Percentiles rank a stretch among this genome's conserved stretches.
These are phyloP conservation scores for Exophiala calicioides DNA, from an alignment of 2,329 filamentous ascomycete species.

Conservation along the genomic window DNA sequence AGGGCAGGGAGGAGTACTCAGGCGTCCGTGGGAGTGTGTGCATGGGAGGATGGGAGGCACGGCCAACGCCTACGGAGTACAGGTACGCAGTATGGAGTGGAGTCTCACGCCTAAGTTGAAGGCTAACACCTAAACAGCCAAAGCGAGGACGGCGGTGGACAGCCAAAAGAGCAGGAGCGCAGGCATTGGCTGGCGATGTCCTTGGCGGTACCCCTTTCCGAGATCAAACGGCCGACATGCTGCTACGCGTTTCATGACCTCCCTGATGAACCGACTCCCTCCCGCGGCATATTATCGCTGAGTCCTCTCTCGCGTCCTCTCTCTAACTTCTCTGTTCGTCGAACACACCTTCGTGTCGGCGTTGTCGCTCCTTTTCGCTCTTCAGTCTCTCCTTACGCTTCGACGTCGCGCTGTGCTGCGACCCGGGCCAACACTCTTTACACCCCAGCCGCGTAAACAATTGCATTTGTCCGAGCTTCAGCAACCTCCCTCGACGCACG, in stretches of 20 bases:
- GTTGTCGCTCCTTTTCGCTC: constrained; percentile 20
- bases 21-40: too few relatives aligned
- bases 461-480: constrained; percentile 16
- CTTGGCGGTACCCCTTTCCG: constrained; percentile 20
- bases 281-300: too few relatives aligned
- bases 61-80: too few relatives aligned
- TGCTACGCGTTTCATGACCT: constrained; percentile 20
- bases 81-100: too few relatives aligned
- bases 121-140: too few relatives aligned
- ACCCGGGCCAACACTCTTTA: constrained; percentile 16
- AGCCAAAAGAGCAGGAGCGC: neutral
- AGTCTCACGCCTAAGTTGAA: too few relatives aligned
- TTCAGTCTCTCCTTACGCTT: constrained; percentile 15
- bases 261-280: too few relatives aligned
- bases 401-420: constrained; percentile 26
- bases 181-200: constrained; percentile 5
- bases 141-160: too few relatives aligned
- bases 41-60: too few relatives aligned
- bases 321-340: constrained; percentile 29
- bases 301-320: constrained; percentile 8
- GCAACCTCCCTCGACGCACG: constrained; percentile 15
- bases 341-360: constrained; percentile 21
- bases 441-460: constrained; percentile 11
- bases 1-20: too few relatives aligned
- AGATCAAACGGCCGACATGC: constrained; percentile 7